Evolutionary conservation across 1,284 basidiomycete genomes (phyloP).

Genomic region (Fistulina hepatica): DNA sequence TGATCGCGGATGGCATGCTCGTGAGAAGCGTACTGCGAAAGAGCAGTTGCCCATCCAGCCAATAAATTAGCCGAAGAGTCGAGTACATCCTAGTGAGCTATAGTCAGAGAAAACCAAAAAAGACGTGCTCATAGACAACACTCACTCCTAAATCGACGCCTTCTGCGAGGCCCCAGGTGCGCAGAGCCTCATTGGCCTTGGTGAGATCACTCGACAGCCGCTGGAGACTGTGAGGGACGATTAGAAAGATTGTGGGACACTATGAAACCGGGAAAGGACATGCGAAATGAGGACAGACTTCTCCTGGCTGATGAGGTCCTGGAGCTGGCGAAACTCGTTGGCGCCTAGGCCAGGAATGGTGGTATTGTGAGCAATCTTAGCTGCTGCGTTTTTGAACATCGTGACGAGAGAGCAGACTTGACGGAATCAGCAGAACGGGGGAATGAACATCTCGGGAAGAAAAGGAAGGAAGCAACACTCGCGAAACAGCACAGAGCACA

Average conservation of each 20-base stretch:
- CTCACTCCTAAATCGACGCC: slow-evolving; percentile 78
- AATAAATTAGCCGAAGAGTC: slow-evolving; percentile 64
- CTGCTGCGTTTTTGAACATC: slow-evolving; percentile 68
- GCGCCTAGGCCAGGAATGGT: slow-evolving; percentile 67
- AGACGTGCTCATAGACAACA: slow-evolving; percentile 12
- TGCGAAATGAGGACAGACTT: slow-evolving; percentile 73
- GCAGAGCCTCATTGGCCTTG: slow-evolving; percentile 68
- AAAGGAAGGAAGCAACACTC: too few relatives aligned
- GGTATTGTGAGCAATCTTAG: slow-evolving; percentile 77
- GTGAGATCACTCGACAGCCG: slow-evolving; percentile 54
- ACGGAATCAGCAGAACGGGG: too few relatives aligned
- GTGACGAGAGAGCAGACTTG: too few relatives aligned
- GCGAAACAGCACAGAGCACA: too few relatives aligned
- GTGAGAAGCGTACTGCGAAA: slow-evolving; percentile 65
- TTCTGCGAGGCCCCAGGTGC: slow-evolving; percentile 74
- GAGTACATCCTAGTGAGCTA: slow-evolving; percentile 55
- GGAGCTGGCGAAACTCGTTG: slow-evolving; percentile 74
- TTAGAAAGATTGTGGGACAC: slow-evolving; percentile 1
- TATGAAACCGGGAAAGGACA: slow-evolving; percentile 20
- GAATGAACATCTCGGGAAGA: too few relatives aligned
- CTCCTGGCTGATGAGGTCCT: slow-evolving; percentile 84
- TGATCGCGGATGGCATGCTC: slow-evolving; percentile 65
- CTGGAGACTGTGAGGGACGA: slow-evolving; percentile 39
- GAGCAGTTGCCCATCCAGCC: slow-evolving; percentile 56
- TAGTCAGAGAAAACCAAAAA: neutral